Conservation (phyloP, 495 filamentous ascomycete species). For the Cairneyella variabilis region DNA sequence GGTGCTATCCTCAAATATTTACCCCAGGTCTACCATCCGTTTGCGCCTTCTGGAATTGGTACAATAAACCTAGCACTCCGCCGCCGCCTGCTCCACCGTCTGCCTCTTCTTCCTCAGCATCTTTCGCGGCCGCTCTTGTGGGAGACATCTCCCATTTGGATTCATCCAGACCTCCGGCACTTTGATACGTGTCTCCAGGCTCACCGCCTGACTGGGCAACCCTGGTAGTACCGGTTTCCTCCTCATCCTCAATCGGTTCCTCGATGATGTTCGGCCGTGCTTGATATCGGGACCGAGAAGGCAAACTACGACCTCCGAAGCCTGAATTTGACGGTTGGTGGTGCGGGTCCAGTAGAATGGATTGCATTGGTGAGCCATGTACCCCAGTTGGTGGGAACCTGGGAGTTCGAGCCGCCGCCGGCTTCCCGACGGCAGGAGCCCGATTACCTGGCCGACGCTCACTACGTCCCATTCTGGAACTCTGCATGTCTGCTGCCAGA, state of each 20-base stretch:
- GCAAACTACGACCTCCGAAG: slow-evolving; percentile 37
- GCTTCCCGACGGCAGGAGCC: slow-evolving; percentile 5
- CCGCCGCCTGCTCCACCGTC: slow-evolving; percentile 44
- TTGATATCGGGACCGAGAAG: slow-evolving; percentile 38
- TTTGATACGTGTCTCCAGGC: slow-evolving; percentile 25
- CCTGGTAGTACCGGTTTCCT: slow-evolving; percentile 4
- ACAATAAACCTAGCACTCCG: slow-evolving; percentile 81
- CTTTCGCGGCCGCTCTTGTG: slow-evolving; percentile 6
- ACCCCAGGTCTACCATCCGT: slow-evolving; percentile 50
- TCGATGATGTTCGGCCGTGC: slow-evolving; percentile 42
- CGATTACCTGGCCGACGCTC: slow-evolving; percentile 31
- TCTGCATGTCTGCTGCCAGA: slow-evolving; percentile 50
- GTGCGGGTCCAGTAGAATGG: slow-evolving; percentile 79
- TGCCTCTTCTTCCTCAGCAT: slow-evolving; percentile 40
- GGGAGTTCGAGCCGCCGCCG: slow-evolving; percentile 18
- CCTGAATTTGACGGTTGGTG: slow-evolving; percentile 68
- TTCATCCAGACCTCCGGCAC: slow-evolving; percentile 35
- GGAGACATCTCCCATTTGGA: slow-evolving; percentile 38
- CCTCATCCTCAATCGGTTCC: slow-evolving; percentile 41
- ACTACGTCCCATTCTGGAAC: slow-evolving; percentile 43
- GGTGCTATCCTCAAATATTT: slow-evolving; percentile 23
- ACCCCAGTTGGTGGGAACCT: slow-evolving; percentile 24
- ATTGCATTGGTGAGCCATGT: slow-evolving; percentile 57
- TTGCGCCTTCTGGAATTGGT: slow-evolving; percentile 86
- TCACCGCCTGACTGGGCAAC: neutral